These are phyloP conservation scores for Haemoproteus tartakovskyi DNA, from an alignment of 169 alveolate genomes.

Conservation along the genomic window DNA sequence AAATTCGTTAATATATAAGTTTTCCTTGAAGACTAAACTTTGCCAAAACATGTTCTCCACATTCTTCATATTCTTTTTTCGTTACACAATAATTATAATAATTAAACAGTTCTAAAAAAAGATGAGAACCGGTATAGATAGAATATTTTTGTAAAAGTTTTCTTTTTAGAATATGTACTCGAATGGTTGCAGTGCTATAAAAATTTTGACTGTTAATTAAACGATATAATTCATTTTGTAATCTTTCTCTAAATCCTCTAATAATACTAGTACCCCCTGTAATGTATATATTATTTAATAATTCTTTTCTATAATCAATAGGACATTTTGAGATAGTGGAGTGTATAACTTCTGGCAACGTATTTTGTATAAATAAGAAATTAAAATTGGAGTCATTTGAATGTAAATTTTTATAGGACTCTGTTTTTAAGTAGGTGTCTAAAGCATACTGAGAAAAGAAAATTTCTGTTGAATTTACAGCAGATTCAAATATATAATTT, in stretches of 20 bases:
- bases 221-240: constrained; percentile 43
- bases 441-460: constrained; percentile 44
- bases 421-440: constrained; percentile 44
- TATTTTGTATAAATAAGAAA: constrained; percentile 1
- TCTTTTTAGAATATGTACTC: constrained; percentile 29
- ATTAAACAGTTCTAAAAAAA: constrained; percentile 34
- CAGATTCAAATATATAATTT: constrained; percentile 48
- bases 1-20: constrained; percentile 13
- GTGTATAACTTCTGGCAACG: constrained; percentile 34
- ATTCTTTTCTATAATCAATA: constrained; percentile 36
- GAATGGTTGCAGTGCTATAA: constrained; percentile 13
- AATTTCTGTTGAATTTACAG: constrained; percentile 57
- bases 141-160: constrained; percentile 43
- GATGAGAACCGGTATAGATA: constrained; percentile 43
- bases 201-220: constrained; percentile 15
- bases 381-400: constrained; percentile 16
- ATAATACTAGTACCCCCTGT: constrained; percentile 59
- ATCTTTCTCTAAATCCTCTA: constrained; percentile 51
- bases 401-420: constrained; percentile 34
- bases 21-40: constrained; percentile 46
- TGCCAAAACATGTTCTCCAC: constrained; percentile 31
- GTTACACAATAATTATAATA: constrained; percentile 32
- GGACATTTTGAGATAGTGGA: constrained; percentile 56
- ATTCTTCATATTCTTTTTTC: constrained; percentile 28
- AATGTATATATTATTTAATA: constrained; percentile 21